Evolutionary conservation across 441 rosid genomes (phyloP), one percentile per base, ranked within the genome.

Genomic region (Gossypium gossypioides): DNA sequence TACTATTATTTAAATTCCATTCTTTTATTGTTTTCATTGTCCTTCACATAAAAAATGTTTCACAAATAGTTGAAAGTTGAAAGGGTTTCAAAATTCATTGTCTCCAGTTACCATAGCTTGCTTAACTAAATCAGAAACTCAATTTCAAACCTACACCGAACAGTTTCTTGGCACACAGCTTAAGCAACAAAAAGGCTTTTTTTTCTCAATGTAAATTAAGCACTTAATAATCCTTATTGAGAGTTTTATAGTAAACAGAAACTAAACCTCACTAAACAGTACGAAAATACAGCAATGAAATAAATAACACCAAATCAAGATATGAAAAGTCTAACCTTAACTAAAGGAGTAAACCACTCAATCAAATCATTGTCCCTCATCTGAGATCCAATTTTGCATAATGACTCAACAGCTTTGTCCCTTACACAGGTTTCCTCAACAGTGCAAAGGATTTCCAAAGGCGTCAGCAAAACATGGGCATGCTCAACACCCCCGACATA

Each of bases 341-440:
- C 91, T 48, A 90, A 75, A 7, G 95, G 97, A 46, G 88, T 76
- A 77, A 91, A 91, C 73, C 74, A 80, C 16, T 91, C 95, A 37
- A 89, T 95, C 82, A 93, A 75, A 66, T 93, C 96, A 52, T 25
- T 81, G 83, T 88, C 95, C 81, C 82, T 88, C 96, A 90, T 90
- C 78, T 91, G 98, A 34, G 96, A 71, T 37, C 96, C 97, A 81
- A 93, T 84, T 75, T 83, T 81, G 80, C 93, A 90, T 32, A 91
- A 81, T 0, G 98, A 91, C 73, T 89, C 97, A 2, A 87, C 97
- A n/a, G 95, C 90, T 77, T 88, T 91, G 74, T 91, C 97, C 80
- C 97, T 84, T 18, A 93, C 98, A 40, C 91, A 86, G 68, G 96
- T 90, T 76, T 93, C 98, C 82, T 93, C 98, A 8, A 91, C 92